phyloP scores from a whole-genome alignment of 257 asterid genomes.

The Plectranthus barbatus region DNA sequence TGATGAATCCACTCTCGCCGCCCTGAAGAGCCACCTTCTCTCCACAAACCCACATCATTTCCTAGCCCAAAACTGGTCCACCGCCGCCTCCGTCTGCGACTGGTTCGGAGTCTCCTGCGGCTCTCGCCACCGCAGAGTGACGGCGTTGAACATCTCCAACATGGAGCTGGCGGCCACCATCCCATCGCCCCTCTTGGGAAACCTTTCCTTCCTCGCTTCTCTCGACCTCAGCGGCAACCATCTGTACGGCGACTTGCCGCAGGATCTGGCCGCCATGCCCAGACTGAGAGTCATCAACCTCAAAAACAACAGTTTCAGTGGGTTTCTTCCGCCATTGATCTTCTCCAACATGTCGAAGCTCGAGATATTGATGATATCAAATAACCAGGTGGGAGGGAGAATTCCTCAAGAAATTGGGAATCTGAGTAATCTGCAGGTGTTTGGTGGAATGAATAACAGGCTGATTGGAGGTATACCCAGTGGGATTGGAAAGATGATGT shows the following conservation, averaged over 20 bases:
- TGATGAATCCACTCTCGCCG: constrained; percentile 6
- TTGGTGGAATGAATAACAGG: neutral
- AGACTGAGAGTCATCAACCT: constrained; percentile 5
- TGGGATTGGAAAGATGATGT: constrained; percentile 8
- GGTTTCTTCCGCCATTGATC: constrained; percentile 18
- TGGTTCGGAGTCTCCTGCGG: constrained; percentile 17
- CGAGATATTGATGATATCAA: neutral
- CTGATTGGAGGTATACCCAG: constrained; percentile 20
- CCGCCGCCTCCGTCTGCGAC: constrained; percentile 6
- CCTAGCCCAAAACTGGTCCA: constrained; percentile 14
- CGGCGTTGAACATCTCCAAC: neutral
- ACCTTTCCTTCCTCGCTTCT: constrained; percentile 14
- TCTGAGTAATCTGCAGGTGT: neutral
- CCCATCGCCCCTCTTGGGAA: constrained; percentile 17
- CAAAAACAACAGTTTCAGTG: constrained; percentile 8
- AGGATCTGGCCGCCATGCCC: neutral
- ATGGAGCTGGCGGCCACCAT: constrained; percentile 10
- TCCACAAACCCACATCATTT: neutral
- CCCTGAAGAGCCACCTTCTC: neutral
- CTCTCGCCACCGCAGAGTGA: constrained; percentile 4
- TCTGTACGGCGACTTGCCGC: constrained; percentile 20
- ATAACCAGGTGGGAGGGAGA: constrained; percentile 16
- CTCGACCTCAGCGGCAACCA: constrained; percentile 15
- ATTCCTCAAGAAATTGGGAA: constrained; percentile 23
- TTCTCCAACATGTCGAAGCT: constrained; percentile 9